A percentile compares a stretch with the other conserved stretches of the same genome.
phyloP scores from a whole-genome alignment of 2,329 filamentous ascomycete genomes.

The Chaetomiaceae sp. region DNA sequence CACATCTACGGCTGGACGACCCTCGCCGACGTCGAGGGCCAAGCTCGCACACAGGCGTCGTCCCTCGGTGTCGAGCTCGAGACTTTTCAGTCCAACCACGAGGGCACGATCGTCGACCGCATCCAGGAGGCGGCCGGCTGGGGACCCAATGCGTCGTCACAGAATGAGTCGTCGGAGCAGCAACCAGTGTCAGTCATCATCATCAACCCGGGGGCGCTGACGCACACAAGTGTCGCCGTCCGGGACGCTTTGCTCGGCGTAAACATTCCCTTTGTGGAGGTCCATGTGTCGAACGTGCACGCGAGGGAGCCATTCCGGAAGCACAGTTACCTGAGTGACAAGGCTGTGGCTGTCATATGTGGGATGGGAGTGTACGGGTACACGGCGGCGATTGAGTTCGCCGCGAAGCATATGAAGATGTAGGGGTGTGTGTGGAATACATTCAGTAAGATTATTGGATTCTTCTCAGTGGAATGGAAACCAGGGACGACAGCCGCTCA shows the following conservation, averaged over 20 bases:
- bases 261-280: conserved; percentile 66
- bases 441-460: no score
- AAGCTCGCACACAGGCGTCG: conserved; percentile 44
- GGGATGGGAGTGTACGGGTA: conserved; percentile 61
- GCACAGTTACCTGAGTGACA: conserved; percentile 68
- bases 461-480: no score
- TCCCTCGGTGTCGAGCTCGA: conserved; percentile 44
- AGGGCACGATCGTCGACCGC: conserved; percentile 66
- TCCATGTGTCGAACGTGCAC: conserved; percentile 74
- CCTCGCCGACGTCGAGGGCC: conserved; percentile 52
- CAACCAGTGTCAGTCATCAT: conserved; percentile 54
- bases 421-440: no score
- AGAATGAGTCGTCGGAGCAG: neutral
- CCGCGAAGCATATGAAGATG: conserved; percentile 36
- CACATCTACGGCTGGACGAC: conserved; percentile 66
- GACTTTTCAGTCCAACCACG: conserved; percentile 70
- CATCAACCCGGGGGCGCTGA: conserved; percentile 71
- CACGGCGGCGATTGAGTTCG: conserved; percentile 52
- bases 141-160: conserved; percentile 7
- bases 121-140: conserved; percentile 58
- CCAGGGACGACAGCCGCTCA: no score
- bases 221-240: conserved; percentile 69
- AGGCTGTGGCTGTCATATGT: conserved; percentile 67
- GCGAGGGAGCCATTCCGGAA: conserved; percentile 61
- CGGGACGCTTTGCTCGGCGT: conserved; percentile 68